Evolutionary conservation across 352 stramenopile species (phyloP), one percentile per base, ranked within the genome.

Genomic region (Pythium grandisporangium): DNA sequence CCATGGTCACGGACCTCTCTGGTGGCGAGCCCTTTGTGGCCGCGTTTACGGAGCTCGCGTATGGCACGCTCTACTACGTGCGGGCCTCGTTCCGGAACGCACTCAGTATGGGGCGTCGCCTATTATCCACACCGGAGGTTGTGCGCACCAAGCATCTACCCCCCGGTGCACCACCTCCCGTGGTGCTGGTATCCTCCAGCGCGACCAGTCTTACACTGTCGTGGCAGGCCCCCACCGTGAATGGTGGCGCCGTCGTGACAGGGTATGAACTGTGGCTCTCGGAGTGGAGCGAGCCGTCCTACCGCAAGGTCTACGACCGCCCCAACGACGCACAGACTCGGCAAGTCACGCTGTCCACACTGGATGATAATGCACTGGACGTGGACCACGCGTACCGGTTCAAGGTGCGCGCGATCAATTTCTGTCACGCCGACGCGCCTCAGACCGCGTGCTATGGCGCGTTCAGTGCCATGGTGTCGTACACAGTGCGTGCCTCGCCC

Each of bases 181-280:
- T 98, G n/a, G 45, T 78, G 5, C 57, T 99, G 6, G 75, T 95
- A 7, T 75, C 77, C 14, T 97, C 90, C 5, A 95, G 71, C 13
- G 53, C 83, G 0, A 89, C 77, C 4, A 95, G 82, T 14, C 96
- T 99, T 49, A 88, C 82, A 6, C 64, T 99, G 6, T 61, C 70
- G 26, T 99, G 95, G 95, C 48, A 81, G 12, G 48, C 61, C 7
- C 95, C 95, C 13, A 95, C 71, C 4, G 66, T 87, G 5, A 97
- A 97, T 39, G 93, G 93, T 22, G 95, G 93, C 0, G 80, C 84
- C 14, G 41, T 56, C n/a, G 83, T 98, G 35, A 96, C 79, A 17
- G 94, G 95, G 6, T 99, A 97, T 53, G 78, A 98, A 45, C 58
- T 99, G 21, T 98, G 81, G 84, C 91, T 98, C 45, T 91, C 96